Base-by-base conservation (phyloP, 139 green algal species). In the Nannochloris sp. region DNA sequence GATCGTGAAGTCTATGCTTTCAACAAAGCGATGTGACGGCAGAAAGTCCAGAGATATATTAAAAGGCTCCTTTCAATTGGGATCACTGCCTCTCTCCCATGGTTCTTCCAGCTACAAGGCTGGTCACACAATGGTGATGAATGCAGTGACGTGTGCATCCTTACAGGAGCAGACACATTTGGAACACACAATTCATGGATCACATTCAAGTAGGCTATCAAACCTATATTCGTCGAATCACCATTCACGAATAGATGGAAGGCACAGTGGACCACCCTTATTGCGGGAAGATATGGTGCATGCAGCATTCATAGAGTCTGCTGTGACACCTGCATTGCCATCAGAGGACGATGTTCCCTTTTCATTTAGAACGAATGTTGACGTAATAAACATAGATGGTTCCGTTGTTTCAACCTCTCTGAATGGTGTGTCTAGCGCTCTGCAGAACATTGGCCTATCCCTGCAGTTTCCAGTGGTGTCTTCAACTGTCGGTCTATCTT, bases 221-320 rank as follows among this genome's bases (percentile, higher is more conserved):
- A 40, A 40, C 2, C 34, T 40, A 40, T 40, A 40, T 40, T 40
- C 34, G 1, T 40, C 34, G 34, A 40, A 12, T 40, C 34, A 40
- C 34, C 34, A 40, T 40, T 11, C 34, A 40, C 34, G 34, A 40
- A 9, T 11, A 14, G 34, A 40, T 0, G 34, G 34, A 40, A 40
- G 34, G 34, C 8, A 40, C 8, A 11, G 34, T 40, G 34, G 34
- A 14, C 34, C 34, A 40, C 34, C 1, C 34, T 40, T 40, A 2
- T 7, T 54, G 40, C 79, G 93, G 5, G 72, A 92, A 9, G 93
- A 98, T 81, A 49, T 96, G 25, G 93, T 90, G 4, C 93, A 97
- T 66, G 90, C 88, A 10, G 78, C 83, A 67, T 78, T 99, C 29
- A 89, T 89, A 2, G 84, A 97, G 71, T 77, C 85, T 11, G 84